Evolutionary conservation across 371 early-diverging fungal genomes (phyloP).

Genomic region (Mortierella sp.): DNA sequence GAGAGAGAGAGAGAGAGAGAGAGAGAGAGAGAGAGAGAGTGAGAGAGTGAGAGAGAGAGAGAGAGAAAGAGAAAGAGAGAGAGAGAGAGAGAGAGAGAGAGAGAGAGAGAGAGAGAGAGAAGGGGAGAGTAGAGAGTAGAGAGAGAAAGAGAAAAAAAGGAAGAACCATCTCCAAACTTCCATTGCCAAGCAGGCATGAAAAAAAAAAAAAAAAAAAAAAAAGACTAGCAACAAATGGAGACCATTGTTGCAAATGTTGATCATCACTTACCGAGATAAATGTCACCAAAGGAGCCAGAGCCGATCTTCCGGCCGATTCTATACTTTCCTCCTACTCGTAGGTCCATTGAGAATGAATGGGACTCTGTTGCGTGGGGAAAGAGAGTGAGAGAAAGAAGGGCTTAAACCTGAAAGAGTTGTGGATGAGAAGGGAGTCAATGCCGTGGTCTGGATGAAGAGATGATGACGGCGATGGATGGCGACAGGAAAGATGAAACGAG

Average conservation of each 20-base stretch:
- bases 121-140: not conserved
- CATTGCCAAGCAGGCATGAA: not conserved
- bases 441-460: too few relatives aligned
- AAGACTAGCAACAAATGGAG: not conserved
- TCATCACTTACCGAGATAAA: constrained; percentile 86
- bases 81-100: not conserved
- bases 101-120: constrained; percentile 7
- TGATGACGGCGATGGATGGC: too few relatives aligned
- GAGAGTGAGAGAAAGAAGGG: not conserved
- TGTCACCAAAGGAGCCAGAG: constrained; percentile 99
- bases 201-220: not conserved
- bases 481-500: too few relatives aligned
- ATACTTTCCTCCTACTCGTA: constrained; percentile 88
- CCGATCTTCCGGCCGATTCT: constrained; percentile 97
- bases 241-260: constrained; percentile 7
- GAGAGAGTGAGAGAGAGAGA: constrained; percentile 1
- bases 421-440: too few relatives aligned
- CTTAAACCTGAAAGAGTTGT: too few relatives aligned
- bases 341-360: constrained; percentile 52
- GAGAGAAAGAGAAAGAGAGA: not conserved
- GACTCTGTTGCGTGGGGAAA: constrained; percentile 1
- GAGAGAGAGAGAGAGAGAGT: constrained; percentile 6
- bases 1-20: not conserved
- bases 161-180: not conserved
- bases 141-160: constrained; percentile 1